phyloP scores from a whole-genome alignment of 2,329 filamentous ascomycete species.

The Talaromyces sp. region DNA sequence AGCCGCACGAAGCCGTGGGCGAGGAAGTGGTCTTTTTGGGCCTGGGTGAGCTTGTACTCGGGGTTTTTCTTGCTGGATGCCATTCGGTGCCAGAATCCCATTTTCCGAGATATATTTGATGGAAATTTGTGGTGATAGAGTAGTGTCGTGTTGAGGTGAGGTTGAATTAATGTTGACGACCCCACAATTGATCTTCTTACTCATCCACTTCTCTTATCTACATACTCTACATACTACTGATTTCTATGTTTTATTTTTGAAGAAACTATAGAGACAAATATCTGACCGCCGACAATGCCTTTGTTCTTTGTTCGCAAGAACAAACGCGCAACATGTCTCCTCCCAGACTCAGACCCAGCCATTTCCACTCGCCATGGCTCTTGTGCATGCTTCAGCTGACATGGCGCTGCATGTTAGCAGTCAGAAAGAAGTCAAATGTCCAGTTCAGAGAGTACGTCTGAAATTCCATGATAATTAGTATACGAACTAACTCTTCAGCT shows the following conservation, averaged over 20 bases:
- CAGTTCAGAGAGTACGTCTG: neutral
- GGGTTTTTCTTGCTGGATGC: neutral
- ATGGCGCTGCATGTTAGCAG: neutral
- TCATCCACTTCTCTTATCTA: too few species aligned
- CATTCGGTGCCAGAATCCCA: neutral
- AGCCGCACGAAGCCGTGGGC: constrained; percentile 52
- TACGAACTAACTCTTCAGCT: neutral
- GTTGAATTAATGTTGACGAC: neutral
- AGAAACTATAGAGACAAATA: neutral
- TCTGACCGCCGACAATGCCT: neutral
- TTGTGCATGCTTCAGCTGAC: neutral
- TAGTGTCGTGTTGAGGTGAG: neutral
- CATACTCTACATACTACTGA: neutral
- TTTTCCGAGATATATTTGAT: neutral
- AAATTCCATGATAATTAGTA: neutral
- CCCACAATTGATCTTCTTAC: neutral
- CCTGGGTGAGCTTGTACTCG: constrained; percentile 31
- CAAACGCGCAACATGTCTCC: neutral
- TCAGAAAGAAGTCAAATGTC: neutral
- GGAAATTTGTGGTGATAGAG: neutral
- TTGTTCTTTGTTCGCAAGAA: neutral
- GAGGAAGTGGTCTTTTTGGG: constrained; percentile 50
- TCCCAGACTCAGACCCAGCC: neutral
- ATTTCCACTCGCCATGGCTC: neutral
- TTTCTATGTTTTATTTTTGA: too few species aligned